Conservation (phyloP, 1,139 yeast genomes). For the Protomyces pachydermus region DNA sequence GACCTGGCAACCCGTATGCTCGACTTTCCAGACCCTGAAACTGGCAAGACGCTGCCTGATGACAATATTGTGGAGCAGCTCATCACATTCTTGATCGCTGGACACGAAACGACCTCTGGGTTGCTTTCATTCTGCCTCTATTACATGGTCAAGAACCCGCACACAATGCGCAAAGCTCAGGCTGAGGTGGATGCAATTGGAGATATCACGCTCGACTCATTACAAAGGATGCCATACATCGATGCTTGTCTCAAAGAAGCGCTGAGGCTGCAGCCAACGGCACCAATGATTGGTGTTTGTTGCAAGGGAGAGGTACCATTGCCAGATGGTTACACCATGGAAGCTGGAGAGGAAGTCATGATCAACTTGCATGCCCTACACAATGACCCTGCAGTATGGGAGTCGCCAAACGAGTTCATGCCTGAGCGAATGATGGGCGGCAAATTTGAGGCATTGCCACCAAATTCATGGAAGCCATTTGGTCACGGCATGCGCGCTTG, state of each 20-base stretch:
- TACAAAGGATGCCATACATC: conserved; percentile 21
- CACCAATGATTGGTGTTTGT: conserved; percentile 21
- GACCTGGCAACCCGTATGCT: conserved; percentile 17
- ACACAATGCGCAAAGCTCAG: conserved; percentile 21
- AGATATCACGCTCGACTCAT: conserved; percentile 16
- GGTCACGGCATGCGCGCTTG: conserved; percentile 26
- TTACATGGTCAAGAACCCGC: conserved; percentile 28
- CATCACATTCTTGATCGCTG: conserved; percentile 33
- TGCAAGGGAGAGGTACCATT: conserved; percentile 9
- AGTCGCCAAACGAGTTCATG: conserved; percentile 17
- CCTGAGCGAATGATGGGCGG: conserved; percentile 28
- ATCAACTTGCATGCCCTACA: conserved; percentile 20
- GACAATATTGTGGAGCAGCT: conserved; percentile 26
- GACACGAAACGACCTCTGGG: conserved; percentile 33
- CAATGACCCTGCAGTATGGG: conserved; percentile 20
- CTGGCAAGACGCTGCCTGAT: conserved; percentile 14
- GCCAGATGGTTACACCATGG: conserved; percentile 24
- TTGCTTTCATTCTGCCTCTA: conserved; percentile 28
- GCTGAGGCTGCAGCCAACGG: conserved; percentile 24
- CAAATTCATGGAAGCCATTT: conserved; percentile 25
- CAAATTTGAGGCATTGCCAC: conserved; percentile 12
- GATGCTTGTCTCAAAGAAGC: conserved; percentile 27
- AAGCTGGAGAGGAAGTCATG: conserved; percentile 14
- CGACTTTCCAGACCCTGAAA: conserved; percentile 25
- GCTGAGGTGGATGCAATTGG: conserved; percentile 27